Evolutionary conservation across 164 flowering plant genomes (phyloP).

Genomic region (Kalanchoe fedtschenkoi): DNA sequence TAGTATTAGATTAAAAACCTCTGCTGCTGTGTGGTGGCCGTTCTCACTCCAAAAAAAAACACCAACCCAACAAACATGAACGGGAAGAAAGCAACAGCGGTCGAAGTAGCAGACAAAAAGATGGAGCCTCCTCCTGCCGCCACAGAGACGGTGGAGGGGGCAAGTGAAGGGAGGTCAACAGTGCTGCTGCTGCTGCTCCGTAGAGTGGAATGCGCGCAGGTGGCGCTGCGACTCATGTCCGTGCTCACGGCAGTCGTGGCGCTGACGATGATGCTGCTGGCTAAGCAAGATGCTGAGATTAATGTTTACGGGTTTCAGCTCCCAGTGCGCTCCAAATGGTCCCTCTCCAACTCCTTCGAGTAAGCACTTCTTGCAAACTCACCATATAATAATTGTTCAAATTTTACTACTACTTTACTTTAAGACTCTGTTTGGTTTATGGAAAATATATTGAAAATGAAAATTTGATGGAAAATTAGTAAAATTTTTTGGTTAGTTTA

Average conservation of each 20-base stretch:
- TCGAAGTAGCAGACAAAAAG: conserved; percentile 32
- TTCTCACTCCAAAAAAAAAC: background rate
- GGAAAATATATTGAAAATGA: no score
- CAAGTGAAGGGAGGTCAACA: conserved; percentile 11
- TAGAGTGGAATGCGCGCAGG: conserved; percentile 25
- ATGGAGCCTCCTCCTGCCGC: conserved; percentile 20
- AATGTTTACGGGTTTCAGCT: conserved; percentile 56
- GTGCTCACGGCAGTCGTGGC: conserved; percentile 34
- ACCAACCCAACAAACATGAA: background rate
- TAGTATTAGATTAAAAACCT: no score
- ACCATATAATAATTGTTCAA: background rate
- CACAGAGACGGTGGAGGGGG: conserved; percentile 27
- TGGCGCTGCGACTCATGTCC: conserved; percentile 37
- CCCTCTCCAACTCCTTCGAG: conserved; percentile 66
- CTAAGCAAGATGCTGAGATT: conserved; percentile 34
- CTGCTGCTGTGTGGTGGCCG: no score
- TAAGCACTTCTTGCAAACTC: conserved; percentile 17
- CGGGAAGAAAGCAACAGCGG: conserved; percentile 8
- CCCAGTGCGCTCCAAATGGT: conserved; percentile 71
- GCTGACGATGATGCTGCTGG: conserved; percentile 46
- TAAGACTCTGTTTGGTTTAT: no score
- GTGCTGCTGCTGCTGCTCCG: conserved; percentile 8
- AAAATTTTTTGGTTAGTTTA: no score
- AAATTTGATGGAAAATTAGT: no score
- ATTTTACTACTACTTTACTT: background rate